phyloP scores from a whole-genome alignment of 1,284 basidiomycete genomes.

The Pseudomicrostroma phylloplanum region DNA sequence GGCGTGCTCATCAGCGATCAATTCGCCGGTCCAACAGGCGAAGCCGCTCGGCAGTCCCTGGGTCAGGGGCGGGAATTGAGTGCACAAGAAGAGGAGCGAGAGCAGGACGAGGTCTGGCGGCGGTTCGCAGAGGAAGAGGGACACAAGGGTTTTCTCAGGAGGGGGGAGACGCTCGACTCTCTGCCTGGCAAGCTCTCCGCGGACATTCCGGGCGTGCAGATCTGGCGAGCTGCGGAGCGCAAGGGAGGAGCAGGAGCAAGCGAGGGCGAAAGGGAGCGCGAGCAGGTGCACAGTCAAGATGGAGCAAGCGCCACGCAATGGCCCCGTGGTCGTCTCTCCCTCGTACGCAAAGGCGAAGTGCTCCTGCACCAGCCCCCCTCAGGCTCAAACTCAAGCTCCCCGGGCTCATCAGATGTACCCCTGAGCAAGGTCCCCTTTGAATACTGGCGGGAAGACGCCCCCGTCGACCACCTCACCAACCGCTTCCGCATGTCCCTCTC shows the following conservation, averaged over 20 bases:
- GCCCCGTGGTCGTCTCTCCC: slow-evolving; percentile 35
- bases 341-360: slow-evolving; percentile 29
- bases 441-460: slow-evolving; percentile 44
- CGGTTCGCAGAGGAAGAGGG: slow-evolving; percentile 15
- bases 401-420: too few species aligned
- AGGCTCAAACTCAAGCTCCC: neutral
- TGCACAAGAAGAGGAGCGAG: slow-evolving; percentile 8
- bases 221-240: neutral
- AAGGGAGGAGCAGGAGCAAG: too few species aligned
- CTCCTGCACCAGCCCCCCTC: neutral
- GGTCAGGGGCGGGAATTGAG: slow-evolving; percentile 2
- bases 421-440: slow-evolving; percentile 29
- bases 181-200: slow-evolving; percentile 1
- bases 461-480: slow-evolving; percentile 35
- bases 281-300: slow-evolving; percentile 1
- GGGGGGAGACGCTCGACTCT: slow-evolving; percentile 6
- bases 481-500: slow-evolving; percentile 40
- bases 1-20: slow-evolving; percentile 39
- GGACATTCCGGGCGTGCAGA: neutral
- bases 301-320: slow-evolving; percentile 14
- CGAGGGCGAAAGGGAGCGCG: neutral
- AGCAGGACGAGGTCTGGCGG: slow-evolving; percentile 20
- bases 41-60: slow-evolving; percentile 11
- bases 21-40: slow-evolving; percentile 34
- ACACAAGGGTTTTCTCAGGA: slow-evolving; percentile 19